Conservation (phyloP, 208 protist genomes). For the Wallacemonas sp. region DNA sequence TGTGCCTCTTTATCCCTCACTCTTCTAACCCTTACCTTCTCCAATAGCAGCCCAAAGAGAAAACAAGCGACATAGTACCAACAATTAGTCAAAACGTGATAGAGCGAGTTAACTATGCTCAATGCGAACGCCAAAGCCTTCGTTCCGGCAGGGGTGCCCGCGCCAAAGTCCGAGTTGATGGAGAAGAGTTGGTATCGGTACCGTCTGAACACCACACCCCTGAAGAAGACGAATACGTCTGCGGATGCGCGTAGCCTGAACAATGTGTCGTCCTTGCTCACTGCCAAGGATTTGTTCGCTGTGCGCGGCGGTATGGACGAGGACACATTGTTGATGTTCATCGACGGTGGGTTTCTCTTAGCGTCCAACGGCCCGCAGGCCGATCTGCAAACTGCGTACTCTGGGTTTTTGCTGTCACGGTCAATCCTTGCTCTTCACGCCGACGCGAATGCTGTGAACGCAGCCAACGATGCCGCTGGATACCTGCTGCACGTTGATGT, state of each 20-base stretch:
- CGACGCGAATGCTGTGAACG: slow-evolving; percentile 26
- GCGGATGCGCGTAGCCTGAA: slow-evolving; percentile 25
- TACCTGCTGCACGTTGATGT: slow-evolving; percentile 62
- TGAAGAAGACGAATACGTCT: slow-evolving; percentile 28
- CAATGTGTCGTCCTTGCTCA: slow-evolving; percentile 51
- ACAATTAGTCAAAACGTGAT: background rate
- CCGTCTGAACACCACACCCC: slow-evolving; percentile 30
- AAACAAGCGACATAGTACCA: slow-evolving; percentile 7
- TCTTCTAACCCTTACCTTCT: slow-evolving; percentile 14
- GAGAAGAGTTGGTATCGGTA: slow-evolving; percentile 54
- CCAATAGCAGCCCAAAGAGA: background rate
- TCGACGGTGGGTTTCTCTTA: slow-evolving; percentile 39
- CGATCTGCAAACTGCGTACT: slow-evolving; percentile 14
- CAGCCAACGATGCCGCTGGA: slow-evolving; percentile 51
- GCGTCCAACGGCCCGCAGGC: slow-evolving; percentile 31
- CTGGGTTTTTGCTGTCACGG: slow-evolving; percentile 71
- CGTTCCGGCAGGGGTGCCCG: slow-evolving; percentile 36
- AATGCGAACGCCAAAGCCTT: slow-evolving; percentile 84
- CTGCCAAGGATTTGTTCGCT: slow-evolving; percentile 41
- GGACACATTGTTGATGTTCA: slow-evolving; percentile 51
- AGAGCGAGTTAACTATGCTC: slow-evolving; percentile 35
- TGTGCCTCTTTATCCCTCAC: too few species aligned
- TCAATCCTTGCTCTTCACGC: slow-evolving; percentile 50
- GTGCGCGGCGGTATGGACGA: slow-evolving; percentile 46
- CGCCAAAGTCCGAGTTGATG: slow-evolving; percentile 13